Percentiles rank a stretch among this genome's conserved stretches.
phyloP scores from a whole-genome alignment of 192 early-diverging fungal genomes.

The Geosiphon pyriformis region DNA sequence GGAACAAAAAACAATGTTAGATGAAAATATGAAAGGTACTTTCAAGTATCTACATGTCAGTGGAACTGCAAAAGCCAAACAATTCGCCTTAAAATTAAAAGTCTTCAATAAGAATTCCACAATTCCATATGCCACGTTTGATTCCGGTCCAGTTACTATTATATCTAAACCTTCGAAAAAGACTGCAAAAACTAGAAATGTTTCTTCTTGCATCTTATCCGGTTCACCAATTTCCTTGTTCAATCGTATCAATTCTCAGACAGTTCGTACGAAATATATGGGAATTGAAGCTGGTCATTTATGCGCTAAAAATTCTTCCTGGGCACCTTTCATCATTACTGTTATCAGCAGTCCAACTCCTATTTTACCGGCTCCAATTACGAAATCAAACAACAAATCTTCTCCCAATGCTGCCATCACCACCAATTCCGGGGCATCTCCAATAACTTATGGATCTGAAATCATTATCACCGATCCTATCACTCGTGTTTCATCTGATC shows the following conservation, averaged over 20 bases:
- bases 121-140: constrained; percentile 54
- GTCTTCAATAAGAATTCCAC: constrained; percentile 41
- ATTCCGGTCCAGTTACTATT: constrained; percentile 71
- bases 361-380: constrained; percentile 20
- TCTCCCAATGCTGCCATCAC: constrained; percentile 24
- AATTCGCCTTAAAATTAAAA: constrained; percentile 66
- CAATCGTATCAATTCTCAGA: constrained; percentile 90
- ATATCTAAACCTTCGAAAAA: constrained; percentile 94
- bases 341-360: constrained; percentile 32
- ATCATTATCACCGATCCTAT: constrained; percentile 62
- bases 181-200: constrained; percentile 76
- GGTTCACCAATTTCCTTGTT: constrained; percentile 77
- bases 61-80: constrained; percentile 74
- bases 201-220: constrained; percentile 68
- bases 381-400: constrained; percentile 15
- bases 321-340: constrained; percentile 57
- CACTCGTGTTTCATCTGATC: constrained; percentile 59
- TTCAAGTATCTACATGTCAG: constrained; percentile 77
- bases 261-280: constrained; percentile 82
- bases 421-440: constrained; percentile 28
- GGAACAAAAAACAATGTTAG: constrained; percentile 43
- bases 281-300: constrained; percentile 52
- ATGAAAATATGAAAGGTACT: constrained; percentile 51
- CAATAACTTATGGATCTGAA: constrained; percentile 68
- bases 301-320: constrained; percentile 56